Evolutionary conservation across 2,329 filamentous ascomycete genomes (phyloP).

Genomic region (Aspergillus sp.): DNA sequence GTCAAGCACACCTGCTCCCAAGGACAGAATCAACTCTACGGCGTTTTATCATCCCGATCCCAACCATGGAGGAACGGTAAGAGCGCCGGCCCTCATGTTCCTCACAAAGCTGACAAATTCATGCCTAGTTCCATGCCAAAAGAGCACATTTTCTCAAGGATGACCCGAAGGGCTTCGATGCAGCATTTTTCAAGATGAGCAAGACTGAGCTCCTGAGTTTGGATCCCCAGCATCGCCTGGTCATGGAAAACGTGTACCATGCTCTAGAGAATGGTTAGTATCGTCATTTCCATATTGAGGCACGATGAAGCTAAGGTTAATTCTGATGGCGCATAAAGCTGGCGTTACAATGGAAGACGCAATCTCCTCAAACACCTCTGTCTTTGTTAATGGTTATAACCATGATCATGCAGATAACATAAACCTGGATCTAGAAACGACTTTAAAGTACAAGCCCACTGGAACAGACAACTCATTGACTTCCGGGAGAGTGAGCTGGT

Average conservation of each 20-base stretch:
- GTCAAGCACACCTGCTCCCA: background rate
- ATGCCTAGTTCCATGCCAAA: conserved; percentile 12
- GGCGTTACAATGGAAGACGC: conserved; percentile 23
- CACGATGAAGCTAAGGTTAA: too few species aligned
- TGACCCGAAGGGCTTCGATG: conserved; percentile 27
- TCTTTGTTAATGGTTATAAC: conserved; percentile 25
- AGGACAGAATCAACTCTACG: conserved; percentile 3
- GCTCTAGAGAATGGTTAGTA: conserved; percentile 28
- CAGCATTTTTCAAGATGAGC: conserved; percentile 31
- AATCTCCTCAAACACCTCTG: conserved; percentile 27
- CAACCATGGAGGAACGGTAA: conserved; percentile 10
- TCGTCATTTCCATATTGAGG: background rate
- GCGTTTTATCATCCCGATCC: conserved; percentile 12
- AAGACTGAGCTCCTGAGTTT: conserved; percentile 25
- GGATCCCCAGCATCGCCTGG: conserved; percentile 34
- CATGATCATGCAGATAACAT: conserved; percentile 24
- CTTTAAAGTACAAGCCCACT: conserved; percentile 22
- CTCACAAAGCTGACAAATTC: background rate
- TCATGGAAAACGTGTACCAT: conserved; percentile 35
- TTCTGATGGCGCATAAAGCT: too few species aligned
- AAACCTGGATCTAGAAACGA: conserved; percentile 22
- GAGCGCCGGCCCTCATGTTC: background rate
- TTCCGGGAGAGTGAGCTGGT: conserved; percentile 24
- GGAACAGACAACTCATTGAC: conserved; percentile 20
- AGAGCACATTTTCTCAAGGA: conserved; percentile 31